Conservation (phyloP, 768 basidiomycete genomes). For the Rhizopogon vinicolor region DNA sequence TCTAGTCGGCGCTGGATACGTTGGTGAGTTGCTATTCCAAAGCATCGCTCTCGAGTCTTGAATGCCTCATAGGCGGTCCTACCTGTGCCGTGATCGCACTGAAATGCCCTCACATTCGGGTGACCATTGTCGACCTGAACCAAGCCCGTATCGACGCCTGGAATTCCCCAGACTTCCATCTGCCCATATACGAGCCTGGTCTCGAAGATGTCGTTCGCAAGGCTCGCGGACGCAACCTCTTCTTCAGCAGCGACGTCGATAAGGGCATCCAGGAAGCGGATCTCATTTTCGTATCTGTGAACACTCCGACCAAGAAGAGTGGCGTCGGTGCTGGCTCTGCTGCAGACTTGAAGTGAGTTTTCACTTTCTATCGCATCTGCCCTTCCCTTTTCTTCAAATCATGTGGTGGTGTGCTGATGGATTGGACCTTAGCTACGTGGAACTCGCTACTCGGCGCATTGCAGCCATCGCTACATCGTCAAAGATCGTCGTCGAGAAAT, state of each 20-base stretch:
- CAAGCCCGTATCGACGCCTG: conserved; percentile 92
- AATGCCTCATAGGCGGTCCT: conserved; percentile 65
- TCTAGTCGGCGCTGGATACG: conserved; percentile 86
- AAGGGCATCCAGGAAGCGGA: conserved; percentile 92
- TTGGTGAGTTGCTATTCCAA: conserved; percentile 51
- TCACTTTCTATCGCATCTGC: conserved; percentile 5
- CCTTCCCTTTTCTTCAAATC: conserved; percentile 6
- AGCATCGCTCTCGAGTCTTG: not conserved
- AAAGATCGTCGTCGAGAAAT: conserved; percentile 99
- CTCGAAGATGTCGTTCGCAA: conserved; percentile 85
- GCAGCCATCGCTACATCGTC: conserved; percentile 84
- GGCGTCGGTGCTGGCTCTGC: conserved; percentile 98
- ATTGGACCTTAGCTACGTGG: conserved; percentile 72
- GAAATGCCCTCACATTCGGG: conserved; percentile 87
- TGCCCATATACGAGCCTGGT: conserved; percentile 98
- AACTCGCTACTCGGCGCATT: conserved; percentile 94
- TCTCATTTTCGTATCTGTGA: conserved; percentile 97
- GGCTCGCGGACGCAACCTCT: conserved; percentile 91
- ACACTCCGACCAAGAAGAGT: conserved; percentile 98
- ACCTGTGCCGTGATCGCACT: conserved; percentile 94
- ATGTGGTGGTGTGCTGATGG: not conserved
- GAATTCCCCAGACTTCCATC: conserved; percentile 80
- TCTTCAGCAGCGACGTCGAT: conserved; percentile 95
- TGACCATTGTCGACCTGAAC: conserved; percentile 99
- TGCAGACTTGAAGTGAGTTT: conserved; percentile 91